Evolutionary conservation across 345 rosid species (phyloP).

Genomic region (Populus simonii): DNA sequence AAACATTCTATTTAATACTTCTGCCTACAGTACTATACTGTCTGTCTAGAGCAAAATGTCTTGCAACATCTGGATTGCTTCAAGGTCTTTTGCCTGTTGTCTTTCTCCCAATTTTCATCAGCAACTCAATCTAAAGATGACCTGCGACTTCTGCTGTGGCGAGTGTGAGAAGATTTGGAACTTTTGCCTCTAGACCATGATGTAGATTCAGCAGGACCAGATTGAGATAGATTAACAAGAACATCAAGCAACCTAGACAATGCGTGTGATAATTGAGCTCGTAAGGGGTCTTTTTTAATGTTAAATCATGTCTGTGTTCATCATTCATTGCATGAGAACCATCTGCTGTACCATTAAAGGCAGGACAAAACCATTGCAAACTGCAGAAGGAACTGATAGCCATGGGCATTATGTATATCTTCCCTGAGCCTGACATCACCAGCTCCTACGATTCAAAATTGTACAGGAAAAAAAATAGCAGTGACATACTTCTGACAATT

Average conservation of each 20-base stretch:
- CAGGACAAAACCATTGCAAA: conserved; percentile 77
- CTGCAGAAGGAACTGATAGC: conserved; percentile 97
- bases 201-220: conserved; percentile 64
- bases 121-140: conserved; percentile 57
- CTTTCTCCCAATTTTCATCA: conserved; percentile 80
- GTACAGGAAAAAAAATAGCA: conserved; percentile 24
- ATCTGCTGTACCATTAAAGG: conserved; percentile 33
- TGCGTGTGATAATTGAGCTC: conserved; percentile 65
- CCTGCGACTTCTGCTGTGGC: conserved; percentile 61
- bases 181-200: conserved; percentile 44
- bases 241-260: conserved; percentile 93
- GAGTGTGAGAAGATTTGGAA: conserved; percentile 50
- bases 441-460: conserved; percentile 68
- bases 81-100: conserved; percentile 88
- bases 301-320: conserved; percentile 24
- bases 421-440: conserved; percentile 89
- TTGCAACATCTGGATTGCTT: conserved; percentile 97
- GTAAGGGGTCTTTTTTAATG: conserved; percentile 43
- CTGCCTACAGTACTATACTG: conserved; percentile 79
- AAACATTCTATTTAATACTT: conserved; percentile 94
- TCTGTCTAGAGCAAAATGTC: conserved; percentile 93
- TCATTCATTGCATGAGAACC: conserved; percentile 33
- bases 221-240: conserved; percentile 83
- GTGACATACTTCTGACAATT: conserved; percentile 5
- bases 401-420: conserved; percentile 98